Percentiles rank a stretch among this genome's conserved stretches.
phyloP scores from a whole-genome alignment of 495 filamentous ascomycete genomes.

The Lasiosphaeria miniovina region DNA sequence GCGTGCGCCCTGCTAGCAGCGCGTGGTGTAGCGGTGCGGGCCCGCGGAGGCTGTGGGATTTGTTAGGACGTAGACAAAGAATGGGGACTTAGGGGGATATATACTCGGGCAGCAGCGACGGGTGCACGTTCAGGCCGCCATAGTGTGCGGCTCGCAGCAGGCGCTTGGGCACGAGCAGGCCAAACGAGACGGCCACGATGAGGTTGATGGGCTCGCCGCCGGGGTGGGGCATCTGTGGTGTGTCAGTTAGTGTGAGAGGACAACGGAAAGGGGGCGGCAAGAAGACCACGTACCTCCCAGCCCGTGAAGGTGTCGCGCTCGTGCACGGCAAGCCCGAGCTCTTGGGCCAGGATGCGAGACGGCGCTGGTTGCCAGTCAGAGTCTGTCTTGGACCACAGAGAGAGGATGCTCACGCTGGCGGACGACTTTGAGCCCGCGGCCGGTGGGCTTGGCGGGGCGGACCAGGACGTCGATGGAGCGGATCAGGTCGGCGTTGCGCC shows the following conservation, averaged over 20 bases:
- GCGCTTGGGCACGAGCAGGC: slow-evolving; percentile 77
- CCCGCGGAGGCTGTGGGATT: slow-evolving; percentile 60
- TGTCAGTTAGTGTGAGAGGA: background rate
- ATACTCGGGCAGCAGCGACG: slow-evolving; percentile 86
- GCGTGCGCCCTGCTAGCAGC: slow-evolving; percentile 53
- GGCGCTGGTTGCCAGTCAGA: slow-evolving; percentile 54
- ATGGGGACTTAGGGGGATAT: slow-evolving; percentile 11
- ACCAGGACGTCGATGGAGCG: slow-evolving; percentile 85
- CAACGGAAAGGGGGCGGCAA: too few relatives aligned
- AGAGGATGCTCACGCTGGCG: slow-evolving; percentile 54
- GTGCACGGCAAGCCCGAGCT: slow-evolving; percentile 65
- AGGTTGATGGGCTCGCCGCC: slow-evolving; percentile 64
- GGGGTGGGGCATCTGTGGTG: slow-evolving; percentile 52
- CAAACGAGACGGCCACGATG: slow-evolving; percentile 94
- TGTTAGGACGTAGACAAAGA: background rate
- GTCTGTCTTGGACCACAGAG: slow-evolving; percentile 6
- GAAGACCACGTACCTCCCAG: slow-evolving; percentile 60
- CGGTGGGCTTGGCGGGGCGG: slow-evolving; percentile 68
- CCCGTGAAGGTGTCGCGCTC: slow-evolving; percentile 73
- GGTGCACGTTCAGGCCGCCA: slow-evolving; percentile 91
- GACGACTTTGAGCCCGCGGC: slow-evolving; percentile 69
- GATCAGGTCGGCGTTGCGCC: slow-evolving; percentile 55
- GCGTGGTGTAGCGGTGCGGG: slow-evolving; percentile 76
- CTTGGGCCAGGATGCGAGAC: slow-evolving; percentile 61
- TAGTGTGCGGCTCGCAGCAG: slow-evolving; percentile 67